A percentile compares a stretch with the other conserved stretches of the same genome.
phyloP scores from a whole-genome alignment of 768 basidiomycete genomes.

The Kwoniella sp. region DNA sequence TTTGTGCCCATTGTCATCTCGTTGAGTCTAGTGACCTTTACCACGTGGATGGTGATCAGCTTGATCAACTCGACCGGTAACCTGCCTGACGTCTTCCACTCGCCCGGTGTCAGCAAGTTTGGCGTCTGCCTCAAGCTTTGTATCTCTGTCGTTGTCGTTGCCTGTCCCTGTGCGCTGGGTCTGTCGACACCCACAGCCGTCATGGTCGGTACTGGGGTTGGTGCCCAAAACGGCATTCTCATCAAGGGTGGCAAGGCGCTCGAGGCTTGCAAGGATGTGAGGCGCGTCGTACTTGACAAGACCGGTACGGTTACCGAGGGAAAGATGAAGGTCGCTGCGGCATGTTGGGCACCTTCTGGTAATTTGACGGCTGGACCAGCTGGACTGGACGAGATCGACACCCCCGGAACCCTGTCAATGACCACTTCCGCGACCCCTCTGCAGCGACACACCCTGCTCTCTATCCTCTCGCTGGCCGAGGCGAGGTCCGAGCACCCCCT shows the following conservation, averaged over 20 bases:
- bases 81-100: constrained; percentile 79
- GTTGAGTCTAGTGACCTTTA: constrained; percentile 74
- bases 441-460: constrained; percentile 56
- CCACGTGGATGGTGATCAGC: constrained; percentile 74
- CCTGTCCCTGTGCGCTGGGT: constrained; percentile 95
- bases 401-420: constrained; percentile 30
- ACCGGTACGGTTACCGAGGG: constrained; percentile 95
- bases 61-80: constrained; percentile 50
- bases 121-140: constrained; percentile 93
- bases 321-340: constrained; percentile 73
- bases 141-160: constrained; percentile 95
- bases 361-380: constrained; percentile 5
- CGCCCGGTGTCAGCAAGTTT: constrained; percentile 72
- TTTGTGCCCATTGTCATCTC: constrained; percentile 90
- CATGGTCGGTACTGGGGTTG: constrained; percentile 98
- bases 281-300: constrained; percentile 86
- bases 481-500: constrained; percentile 93
- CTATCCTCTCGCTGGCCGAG: constrained; percentile 81
- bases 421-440: constrained; percentile 39
- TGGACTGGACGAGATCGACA: constrained; percentile 32
- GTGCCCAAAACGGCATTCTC: constrained; percentile 91
- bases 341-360: constrained; percentile 61
- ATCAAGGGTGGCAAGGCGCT: constrained; percentile 96
- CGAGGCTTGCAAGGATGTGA: constrained; percentile 79
- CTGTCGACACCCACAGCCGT: constrained; percentile 95